Base-by-base conservation (phyloP, 2,329 filamentous ascomycete species). In the Colletotrichum lupini region DNA sequence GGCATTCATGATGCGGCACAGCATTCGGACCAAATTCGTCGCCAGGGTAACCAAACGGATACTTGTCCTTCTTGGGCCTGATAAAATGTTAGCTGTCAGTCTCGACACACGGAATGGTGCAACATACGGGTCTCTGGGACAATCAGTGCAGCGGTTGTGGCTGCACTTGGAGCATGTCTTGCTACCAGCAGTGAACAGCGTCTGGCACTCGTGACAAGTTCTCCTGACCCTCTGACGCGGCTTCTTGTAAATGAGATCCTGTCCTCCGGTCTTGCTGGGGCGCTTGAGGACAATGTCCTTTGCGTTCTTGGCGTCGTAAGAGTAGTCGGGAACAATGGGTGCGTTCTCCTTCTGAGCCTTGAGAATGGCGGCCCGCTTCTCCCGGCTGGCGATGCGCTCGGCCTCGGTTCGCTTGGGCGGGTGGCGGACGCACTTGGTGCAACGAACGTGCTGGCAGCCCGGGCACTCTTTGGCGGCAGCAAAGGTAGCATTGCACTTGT, bases 381-480 rank as follows among this genome's bases (percentile, higher is more conserved):
- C 86, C 65, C 88, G 86, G 79, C 85, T 87, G 76, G 86, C 87
- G 72, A 87, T 82, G 76, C 85, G 85, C 78, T 90, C 86, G 74
- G 85, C 86, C 76, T 90, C 88, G 77, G 85, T 87, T 76, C 89
- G 91, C 84, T 92, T 91, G 66, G 89, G 86, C 42, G 95, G 95
- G 78, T 93, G 90, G 68, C 94, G 91, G 32, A 91, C 90, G 81
- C 95, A 98, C 79, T 93, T 91, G 79, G 90, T 93, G 89, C 95
- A 98, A 76, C 94, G 91, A 59, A 87, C 86, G 83, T 98, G 95
- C 77, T 93, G 88, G 85, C 95, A 98, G 76, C 90, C 90, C 76
- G 88, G 82, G 83, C 95, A 98, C 73, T 92, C 87, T 83, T 92
- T 95, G 78, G 92, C 90, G 24, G 89, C 82, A 68, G 93, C 92